phyloP scores from a whole-genome alignment of 2,329 filamentous ascomycete species.

The Colletotrichum echinochloae region DNA sequence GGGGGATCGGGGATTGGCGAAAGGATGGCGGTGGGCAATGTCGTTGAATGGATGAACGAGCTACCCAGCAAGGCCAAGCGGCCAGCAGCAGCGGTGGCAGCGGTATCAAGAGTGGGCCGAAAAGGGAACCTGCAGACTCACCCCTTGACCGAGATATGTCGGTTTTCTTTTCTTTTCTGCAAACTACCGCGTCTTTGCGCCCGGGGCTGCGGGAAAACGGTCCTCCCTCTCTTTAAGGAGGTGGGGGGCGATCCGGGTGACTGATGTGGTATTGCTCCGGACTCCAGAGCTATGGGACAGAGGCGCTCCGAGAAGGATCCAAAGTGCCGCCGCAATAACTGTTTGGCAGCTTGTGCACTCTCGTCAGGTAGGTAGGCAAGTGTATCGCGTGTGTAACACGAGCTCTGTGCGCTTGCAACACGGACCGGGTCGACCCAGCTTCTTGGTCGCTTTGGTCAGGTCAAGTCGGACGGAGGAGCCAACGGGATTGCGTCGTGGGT shows the following conservation, averaged over 20 bases:
- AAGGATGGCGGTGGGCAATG: constrained; percentile 19
- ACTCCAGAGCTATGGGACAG: constrained; percentile 7
- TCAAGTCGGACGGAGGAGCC: constrained; percentile 36
- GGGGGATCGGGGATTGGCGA: constrained; percentile 16
- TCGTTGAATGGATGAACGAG: constrained; percentile 29
- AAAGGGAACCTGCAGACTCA: constrained; percentile 32
- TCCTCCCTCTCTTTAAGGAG: background rate
- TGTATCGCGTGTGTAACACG: constrained; percentile 25
- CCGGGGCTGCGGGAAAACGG: background rate
- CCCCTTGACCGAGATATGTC: constrained; percentile 9
- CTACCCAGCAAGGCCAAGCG: constrained; percentile 13
- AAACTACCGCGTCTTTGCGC: constrained; percentile 1
- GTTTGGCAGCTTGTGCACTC: constrained; percentile 17
- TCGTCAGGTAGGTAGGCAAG: background rate
- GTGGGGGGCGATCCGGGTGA: background rate
- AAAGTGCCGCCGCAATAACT: background rate
- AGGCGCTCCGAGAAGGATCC: constrained; percentile 2
- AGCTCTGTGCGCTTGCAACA: constrained; percentile 33
- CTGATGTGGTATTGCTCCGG: constrained; percentile 10
- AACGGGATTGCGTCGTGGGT: constrained; percentile 28
- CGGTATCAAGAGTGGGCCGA: constrained; percentile 30
- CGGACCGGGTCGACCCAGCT: constrained; percentile 36
- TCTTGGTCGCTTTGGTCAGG: constrained; percentile 28
- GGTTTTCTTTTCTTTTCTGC: constrained; percentile 16
- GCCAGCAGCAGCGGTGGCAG: constrained; percentile 6